Conservation (phyloP, 129 eudicot species). For the Pulicaria dysenterica region DNA sequence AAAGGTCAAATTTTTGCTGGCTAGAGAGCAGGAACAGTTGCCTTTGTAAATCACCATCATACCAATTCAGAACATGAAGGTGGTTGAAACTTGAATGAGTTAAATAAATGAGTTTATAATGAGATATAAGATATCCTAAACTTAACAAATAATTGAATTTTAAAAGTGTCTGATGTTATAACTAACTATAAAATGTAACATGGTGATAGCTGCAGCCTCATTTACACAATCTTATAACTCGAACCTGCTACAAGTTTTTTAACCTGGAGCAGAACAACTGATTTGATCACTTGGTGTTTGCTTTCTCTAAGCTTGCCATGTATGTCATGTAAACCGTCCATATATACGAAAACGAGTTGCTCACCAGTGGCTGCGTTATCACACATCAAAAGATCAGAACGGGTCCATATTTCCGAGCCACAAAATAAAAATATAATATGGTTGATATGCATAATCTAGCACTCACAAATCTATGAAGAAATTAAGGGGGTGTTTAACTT, state of each 20-base stretch:
- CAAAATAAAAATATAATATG: background rate
- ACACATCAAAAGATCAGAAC: background rate
- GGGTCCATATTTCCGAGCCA: background rate
- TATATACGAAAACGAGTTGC: constrained; percentile 75
- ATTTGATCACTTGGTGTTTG: constrained; percentile 22
- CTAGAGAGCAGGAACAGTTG: no score
- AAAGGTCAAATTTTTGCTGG: no score
- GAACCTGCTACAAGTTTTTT: background rate
- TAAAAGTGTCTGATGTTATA: background rate
- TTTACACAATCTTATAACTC: background rate
- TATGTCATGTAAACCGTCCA: constrained; percentile 92
- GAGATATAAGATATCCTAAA: background rate
- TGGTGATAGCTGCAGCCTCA: constrained; percentile 13
- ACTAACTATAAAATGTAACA: background rate
- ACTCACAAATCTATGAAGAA: background rate
- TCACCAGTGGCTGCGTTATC: constrained; percentile 80
- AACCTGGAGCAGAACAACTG: background rate
- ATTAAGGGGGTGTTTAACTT: background rate
- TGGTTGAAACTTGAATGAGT: no score
- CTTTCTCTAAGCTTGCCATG: constrained; percentile 87
- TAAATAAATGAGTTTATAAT: background rate
- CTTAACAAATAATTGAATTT: background rate
- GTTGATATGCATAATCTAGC: background rate
- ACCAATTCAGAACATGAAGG: no score
- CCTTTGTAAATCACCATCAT: no score